Conservation (phyloP, 83 land plant species). For the Larix sibirica region DNA sequence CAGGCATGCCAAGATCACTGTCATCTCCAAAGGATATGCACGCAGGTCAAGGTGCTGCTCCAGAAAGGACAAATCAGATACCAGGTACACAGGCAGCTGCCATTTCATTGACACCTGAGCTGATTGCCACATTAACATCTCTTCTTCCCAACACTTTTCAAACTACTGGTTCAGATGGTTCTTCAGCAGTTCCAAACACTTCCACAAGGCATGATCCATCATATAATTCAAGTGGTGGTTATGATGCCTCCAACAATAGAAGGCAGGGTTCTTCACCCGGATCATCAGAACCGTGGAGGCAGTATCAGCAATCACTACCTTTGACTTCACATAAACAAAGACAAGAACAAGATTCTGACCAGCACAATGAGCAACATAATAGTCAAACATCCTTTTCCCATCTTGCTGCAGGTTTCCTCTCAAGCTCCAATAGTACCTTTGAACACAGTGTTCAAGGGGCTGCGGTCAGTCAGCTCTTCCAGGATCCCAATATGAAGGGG, state of each 20-base stretch:
- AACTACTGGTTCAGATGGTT: constrained; percentile 26
- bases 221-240: neutral
- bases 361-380: constrained; percentile 22
- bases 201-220: constrained; percentile 13
- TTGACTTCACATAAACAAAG: neutral
- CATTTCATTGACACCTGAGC: constrained; percentile 76
- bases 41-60: constrained; percentile 19
- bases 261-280: neutral
- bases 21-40: constrained; percentile 21
- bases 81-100: constrained; percentile 23
- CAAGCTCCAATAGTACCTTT: constrained; percentile 7
- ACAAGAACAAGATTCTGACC: constrained; percentile 25
- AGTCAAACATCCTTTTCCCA: constrained; percentile 16
- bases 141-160: constrained; percentile 48
- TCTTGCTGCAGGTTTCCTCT: constrained; percentile 1
- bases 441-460: constrained; percentile 19
- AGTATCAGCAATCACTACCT: constrained; percentile 21
- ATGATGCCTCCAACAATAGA: neutral
- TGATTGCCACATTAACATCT: constrained; percentile 71
- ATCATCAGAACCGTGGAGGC: constrained; percentile 30
- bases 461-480: constrained; percentile 22
- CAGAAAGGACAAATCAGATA: constrained; percentile 13
- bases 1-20: constrained; percentile 22
- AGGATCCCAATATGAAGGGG: constrained; percentile 19
- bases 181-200: constrained; percentile 7